Percentiles rank a stretch among this genome's conserved stretches.
These are phyloP conservation scores for Sonneratia alba DNA, from an alignment of 345 rosid genomes.

Conservation along the genomic window DNA sequence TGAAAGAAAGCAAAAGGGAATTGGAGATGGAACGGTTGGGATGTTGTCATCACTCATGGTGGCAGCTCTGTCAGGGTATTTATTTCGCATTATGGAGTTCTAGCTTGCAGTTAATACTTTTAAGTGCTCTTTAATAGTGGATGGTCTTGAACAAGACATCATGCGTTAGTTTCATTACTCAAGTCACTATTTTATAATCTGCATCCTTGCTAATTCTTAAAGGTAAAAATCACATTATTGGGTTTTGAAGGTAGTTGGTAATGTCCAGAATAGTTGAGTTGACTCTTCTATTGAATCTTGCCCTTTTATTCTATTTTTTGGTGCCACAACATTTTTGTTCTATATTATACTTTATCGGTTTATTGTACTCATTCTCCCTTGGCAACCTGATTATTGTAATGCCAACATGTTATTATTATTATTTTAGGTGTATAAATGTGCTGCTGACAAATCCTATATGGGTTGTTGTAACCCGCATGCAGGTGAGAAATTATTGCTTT, in stretches of 20 bases:
- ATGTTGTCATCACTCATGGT: conserved; percentile 83
- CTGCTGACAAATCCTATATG: conserved; percentile 90
- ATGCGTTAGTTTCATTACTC: neutral
- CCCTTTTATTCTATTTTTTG: neutral
- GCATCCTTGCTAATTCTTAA: neutral
- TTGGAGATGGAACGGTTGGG: conserved; percentile 97
- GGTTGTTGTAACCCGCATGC: conserved; percentile 98
- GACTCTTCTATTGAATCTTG: neutral
- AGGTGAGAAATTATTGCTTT: conserved; percentile 33
- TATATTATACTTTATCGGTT: neutral
- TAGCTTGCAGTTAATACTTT: neutral
- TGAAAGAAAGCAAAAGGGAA: conserved; percentile 42
- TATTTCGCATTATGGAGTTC: conserved; percentile 17
- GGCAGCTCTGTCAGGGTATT: conserved; percentile 93
- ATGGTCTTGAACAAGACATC: neutral
- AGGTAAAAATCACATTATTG: neutral
- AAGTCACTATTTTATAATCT: neutral
- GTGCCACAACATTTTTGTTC: neutral
- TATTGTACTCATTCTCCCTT: neutral
- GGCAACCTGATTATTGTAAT: neutral
- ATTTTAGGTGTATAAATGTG: conserved; percentile 75
- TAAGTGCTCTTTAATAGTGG: neutral
- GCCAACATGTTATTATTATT: neutral
- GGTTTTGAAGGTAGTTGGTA: neutral
- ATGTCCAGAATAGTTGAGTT: neutral